Evolutionary conservation across 331 rosid genomes (phyloP).

Genomic region (Rhamnella rubrinervis): DNA sequence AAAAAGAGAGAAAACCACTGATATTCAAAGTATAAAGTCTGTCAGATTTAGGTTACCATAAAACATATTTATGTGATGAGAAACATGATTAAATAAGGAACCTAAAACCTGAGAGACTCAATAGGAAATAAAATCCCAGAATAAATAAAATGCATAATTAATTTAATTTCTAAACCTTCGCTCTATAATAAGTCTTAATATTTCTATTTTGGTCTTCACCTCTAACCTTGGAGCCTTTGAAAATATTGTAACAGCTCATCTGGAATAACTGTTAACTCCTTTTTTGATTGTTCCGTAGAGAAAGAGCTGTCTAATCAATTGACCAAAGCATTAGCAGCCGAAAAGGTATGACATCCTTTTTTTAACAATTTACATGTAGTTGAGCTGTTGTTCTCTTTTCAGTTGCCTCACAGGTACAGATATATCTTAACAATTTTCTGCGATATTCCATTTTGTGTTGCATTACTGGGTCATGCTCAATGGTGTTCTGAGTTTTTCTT

Average conservation of each 20-base stretch:
- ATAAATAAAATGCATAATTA: no score
- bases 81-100: no score
- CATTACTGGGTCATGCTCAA: background rate
- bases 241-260: conserved; percentile 5
- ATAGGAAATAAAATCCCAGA: no score
- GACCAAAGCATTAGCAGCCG: conserved; percentile 43
- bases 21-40: no score
- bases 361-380: background rate
- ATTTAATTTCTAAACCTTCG: no score
- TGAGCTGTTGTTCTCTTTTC: background rate
- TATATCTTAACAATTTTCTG: background rate
- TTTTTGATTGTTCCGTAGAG: conserved; percentile 44
- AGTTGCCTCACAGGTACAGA: background rate
- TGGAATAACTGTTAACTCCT: conserved; percentile 33
- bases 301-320: conserved; percentile 41
- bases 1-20: no score
- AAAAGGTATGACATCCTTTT: conserved; percentile 50
- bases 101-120: no score
- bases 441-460: background rate
- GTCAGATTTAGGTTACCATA: no score
- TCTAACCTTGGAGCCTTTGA: background rate
- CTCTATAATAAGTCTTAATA: no score
- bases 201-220: background rate
- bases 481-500: background rate
- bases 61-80: no score